Base-by-base conservation (phyloP, 148 eudicot species). In the Beta vulgaris region DNA sequence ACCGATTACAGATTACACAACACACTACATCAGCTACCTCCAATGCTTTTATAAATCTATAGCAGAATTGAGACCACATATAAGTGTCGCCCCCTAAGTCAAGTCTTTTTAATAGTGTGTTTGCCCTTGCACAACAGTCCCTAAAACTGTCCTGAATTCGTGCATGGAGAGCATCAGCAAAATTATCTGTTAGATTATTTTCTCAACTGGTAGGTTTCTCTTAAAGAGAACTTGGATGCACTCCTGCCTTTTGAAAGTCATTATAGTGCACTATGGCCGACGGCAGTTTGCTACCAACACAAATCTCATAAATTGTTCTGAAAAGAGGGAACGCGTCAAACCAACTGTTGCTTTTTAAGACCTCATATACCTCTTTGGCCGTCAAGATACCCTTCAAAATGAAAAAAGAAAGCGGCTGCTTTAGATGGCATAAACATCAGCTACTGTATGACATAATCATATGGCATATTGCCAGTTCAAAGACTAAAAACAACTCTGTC, bases 231-330 rank as follows among this genome's bases (percentile, higher is more conserved):
- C 42, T 79, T 59, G 46, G 80, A 59, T 25, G 78, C 15, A 71
- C 77, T 32, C 55, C 28, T 34, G 76, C 74, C 32, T 72, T 48
- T 16, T 49, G 37, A 72, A 68, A 81, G 79, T 83, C 81, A 46
- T 83, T 86, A 78, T 88, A 85, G 73, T 85, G 86, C 19, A 92
- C 93, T 60, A 95, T 91, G 74, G 96, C 91, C 16, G 91, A 69
- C 19, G 89, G 94, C 35, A 97, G 97, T 76, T 80, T 86, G 34
- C 60, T 78, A 19, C 99, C 97, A 10, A 35, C 78, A 82, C 96
- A 90, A 84, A 95, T 95, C 92, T 95, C 94, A 66, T 95, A 98
- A 57, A 95, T 91, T 16, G 92, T 90, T 53, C 87, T 82, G 84
- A 95, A 95, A 15, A 92, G 86, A 0, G 99, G 99, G 80, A 95